Evolutionary conservation across 129 eudicot genomes (phyloP), one percentile per base, ranked within the genome.

Genomic region (Sambucus nigra): DNA sequence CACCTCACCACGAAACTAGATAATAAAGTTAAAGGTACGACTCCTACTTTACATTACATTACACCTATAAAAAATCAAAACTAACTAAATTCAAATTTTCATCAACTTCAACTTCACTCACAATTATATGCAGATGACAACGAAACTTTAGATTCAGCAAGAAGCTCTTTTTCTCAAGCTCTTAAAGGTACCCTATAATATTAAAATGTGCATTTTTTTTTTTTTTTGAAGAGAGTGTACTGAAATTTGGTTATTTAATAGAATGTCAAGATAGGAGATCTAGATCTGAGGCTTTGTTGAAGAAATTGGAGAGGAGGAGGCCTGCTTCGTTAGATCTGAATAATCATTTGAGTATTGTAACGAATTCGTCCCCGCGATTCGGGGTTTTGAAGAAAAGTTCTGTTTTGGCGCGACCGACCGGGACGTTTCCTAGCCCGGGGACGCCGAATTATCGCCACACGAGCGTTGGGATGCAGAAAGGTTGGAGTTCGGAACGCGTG

Each of bases 91-190:
- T 59, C 60, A 57, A 50, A 55, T 58, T 60, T 38, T 66, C 23
- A 58, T 35, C 13, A 26, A n/a, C 25, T 55, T 41, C 41, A 39
- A 51, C 17, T 45, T 33, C 29, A 52, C 38, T 38, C 29, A 47
- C 19, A 67, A 44, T 38, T 73, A 25, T 67, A 42, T 35, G 28
- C 59, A 78, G 94, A 81, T 53, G 85, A 78, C 47, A 74, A 55
- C 67, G 68, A 64, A 53, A 54, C 59, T 54, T 53, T 76, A 68
- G 86, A 78, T 79, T 89, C 98, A 25, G 94, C 94, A 4, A 85
- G 98, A 63, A 89, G 72, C 66, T 89, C 98, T 28, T 88, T 88
- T 72, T 89, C 98, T 58, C 79, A 73, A 74, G 98, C 98, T 19
- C 64, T 89, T 16, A 89, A 81, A 89, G 94, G 97, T 89, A 79